Conservation (phyloP, 768 basidiomycete species). For the Phlegmacium glaucopus region DNA sequence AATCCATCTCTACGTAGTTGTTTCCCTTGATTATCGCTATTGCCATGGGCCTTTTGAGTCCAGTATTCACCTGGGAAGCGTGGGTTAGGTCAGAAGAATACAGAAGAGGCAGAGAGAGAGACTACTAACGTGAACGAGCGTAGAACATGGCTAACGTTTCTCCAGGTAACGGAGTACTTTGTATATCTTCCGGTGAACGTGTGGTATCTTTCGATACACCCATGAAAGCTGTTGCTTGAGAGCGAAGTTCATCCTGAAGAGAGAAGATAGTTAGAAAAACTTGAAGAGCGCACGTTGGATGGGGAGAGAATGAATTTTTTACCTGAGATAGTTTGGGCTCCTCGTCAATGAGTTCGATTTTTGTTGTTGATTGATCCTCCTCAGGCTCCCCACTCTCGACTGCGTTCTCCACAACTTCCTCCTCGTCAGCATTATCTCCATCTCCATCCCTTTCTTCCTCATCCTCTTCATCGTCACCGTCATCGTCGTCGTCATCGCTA, state of each 20-base stretch:
- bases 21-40: constrained; percentile 71
- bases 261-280: not conserved
- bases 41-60: constrained; percentile 65
- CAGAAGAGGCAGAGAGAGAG: not conserved
- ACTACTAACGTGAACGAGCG: constrained; percentile 71
- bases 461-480: constrained; percentile 42
- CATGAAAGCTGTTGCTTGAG: constrained; percentile 43
- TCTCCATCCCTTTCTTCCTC: too few relatives aligned
- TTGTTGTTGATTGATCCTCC: constrained; percentile 1
- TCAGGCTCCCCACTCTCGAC: constrained; percentile 2
- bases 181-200: constrained; percentile 63
- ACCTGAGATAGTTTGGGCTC: not conserved
- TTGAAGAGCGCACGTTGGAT: not conserved
- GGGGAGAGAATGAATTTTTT: not conserved
- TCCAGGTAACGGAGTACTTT: constrained; percentile 77
- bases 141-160: constrained; percentile 85
- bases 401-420: constrained; percentile 14
- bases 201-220: constrained; percentile 58
- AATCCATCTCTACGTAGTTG: constrained; percentile 77
- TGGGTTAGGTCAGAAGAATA: not conserved
- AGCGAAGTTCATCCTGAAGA: constrained; percentile 33
- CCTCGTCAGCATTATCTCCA: constrained; percentile 39
- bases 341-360: not conserved
- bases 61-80: constrained; percentile 65
- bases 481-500: too few relatives aligned